Evolutionary conservation across 495 filamentous ascomycete genomes (phyloP).

Genomic region (Lepidopterella palustris): DNA sequence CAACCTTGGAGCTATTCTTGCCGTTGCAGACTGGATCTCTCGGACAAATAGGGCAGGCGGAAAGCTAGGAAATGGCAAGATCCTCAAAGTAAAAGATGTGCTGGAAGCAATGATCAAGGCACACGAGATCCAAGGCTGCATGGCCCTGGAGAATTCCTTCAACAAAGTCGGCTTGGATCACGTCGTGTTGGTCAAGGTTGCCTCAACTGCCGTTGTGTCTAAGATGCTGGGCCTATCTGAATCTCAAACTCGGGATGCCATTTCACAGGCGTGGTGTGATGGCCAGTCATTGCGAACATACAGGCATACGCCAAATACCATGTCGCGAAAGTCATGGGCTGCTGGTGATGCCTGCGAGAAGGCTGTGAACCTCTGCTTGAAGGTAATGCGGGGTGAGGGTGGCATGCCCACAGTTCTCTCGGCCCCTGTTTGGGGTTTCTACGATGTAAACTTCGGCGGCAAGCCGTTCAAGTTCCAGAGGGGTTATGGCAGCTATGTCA

Average conservation of each 20-base stretch:
- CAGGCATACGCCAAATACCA: slow-evolving; percentile 95
- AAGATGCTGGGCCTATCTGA: slow-evolving; percentile 88
- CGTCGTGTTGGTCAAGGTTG: slow-evolving; percentile 96
- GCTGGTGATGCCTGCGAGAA: slow-evolving; percentile 96
- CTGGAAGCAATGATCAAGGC: slow-evolving; percentile 99
- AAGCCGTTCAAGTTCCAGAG: slow-evolving; percentile 88
- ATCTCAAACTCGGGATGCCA: slow-evolving; percentile 86
- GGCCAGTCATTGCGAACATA: slow-evolving; percentile 94
- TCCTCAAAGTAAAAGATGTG: slow-evolving; percentile 79
- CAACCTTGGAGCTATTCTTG: slow-evolving; percentile 92
- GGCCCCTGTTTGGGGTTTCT: slow-evolving; percentile 95
- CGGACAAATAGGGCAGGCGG: slow-evolving; percentile 90
- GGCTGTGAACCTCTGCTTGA: slow-evolving; percentile 88
- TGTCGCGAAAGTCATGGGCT: slow-evolving; percentile 99
- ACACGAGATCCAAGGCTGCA: slow-evolving; percentile 96
- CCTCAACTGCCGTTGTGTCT: slow-evolving; percentile 85
- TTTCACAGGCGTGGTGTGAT: slow-evolving; percentile 96
- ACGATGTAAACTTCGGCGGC: slow-evolving; percentile 94
- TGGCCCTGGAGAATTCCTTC: slow-evolving; percentile 94
- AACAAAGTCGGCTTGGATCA: slow-evolving; percentile 98
- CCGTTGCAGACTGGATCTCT: slow-evolving; percentile 94
- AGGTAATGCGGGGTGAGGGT: slow-evolving; percentile 86
- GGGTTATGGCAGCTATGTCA: slow-evolving; percentile 94
- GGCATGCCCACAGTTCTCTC: slow-evolving; percentile 89
- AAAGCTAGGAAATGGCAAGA: slow-evolving; percentile 78